Evolutionary conservation across 495 filamentous ascomycete species (phyloP).

Genomic region (Neurospora sp.): DNA sequence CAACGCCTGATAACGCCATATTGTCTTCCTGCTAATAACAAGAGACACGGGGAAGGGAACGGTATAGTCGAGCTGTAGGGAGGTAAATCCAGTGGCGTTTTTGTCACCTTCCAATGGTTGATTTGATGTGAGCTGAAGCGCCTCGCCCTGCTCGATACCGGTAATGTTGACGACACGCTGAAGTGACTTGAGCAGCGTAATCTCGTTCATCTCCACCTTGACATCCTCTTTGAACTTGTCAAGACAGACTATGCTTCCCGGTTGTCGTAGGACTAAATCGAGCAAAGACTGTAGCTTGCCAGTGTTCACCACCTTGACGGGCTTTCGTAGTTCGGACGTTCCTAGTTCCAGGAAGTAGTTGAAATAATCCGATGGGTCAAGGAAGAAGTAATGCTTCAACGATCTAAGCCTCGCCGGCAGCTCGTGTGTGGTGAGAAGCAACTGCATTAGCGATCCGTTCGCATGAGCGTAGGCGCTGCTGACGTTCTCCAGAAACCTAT

Average conservation of each 20-base stretch:
- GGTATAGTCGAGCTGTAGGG: slow-evolving; percentile 83
- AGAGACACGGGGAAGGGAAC: slow-evolving; percentile 96
- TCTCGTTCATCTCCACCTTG: slow-evolving; percentile 92
- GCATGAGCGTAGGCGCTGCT: slow-evolving; percentile 91
- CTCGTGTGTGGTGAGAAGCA: slow-evolving; percentile 86
- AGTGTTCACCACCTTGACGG: slow-evolving; percentile 77
- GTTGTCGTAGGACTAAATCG: slow-evolving; percentile 88
- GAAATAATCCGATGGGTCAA: slow-evolving; percentile 96
- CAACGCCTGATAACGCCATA: slow-evolving; percentile 89
- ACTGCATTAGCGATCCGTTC: slow-evolving; percentile 83
- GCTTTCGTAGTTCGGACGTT: slow-evolving; percentile 78
- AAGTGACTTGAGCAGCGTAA: slow-evolving; percentile 81
- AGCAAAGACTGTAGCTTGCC: slow-evolving; percentile 88
- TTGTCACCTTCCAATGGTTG: slow-evolving; percentile 66
- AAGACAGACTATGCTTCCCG: slow-evolving; percentile 84
- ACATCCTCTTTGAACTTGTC: slow-evolving; percentile 98
- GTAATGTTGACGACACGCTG: slow-evolving; percentile 94
- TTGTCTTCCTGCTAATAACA: slow-evolving; percentile 90
- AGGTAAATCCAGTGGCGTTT: slow-evolving; percentile 78
- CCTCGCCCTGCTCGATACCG: slow-evolving; percentile 82
- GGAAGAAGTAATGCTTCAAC: slow-evolving; percentile 97
- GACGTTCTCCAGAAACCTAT: slow-evolving; percentile 85
- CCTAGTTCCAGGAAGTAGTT: slow-evolving; percentile 91
- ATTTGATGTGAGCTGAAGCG: slow-evolving; percentile 37
- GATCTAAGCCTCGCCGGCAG: slow-evolving; percentile 78